Conservation (phyloP, 2,329 filamentous ascomycete genomes). For the Calycina marina region DNA sequence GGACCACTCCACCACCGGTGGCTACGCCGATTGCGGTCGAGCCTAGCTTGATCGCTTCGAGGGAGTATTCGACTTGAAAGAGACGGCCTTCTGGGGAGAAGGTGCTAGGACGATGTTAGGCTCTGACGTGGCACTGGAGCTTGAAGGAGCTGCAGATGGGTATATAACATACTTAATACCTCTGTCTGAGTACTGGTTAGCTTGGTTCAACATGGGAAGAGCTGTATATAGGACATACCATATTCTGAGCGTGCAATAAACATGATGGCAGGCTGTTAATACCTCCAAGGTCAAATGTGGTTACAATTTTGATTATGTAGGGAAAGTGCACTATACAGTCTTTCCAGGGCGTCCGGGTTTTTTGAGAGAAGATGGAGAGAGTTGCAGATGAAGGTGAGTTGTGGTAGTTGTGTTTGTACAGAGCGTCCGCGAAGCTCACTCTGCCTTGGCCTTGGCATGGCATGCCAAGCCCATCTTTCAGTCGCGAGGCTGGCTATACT, state of each 20-base stretch:
- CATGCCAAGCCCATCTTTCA: neutral
- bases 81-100: constrained; percentile 99
- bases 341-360: no score
- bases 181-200: constrained; percentile 53
- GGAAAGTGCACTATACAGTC: no score
- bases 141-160: constrained; percentile 6
- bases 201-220: constrained; percentile 12
- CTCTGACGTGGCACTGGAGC: constrained; percentile 1
- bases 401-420: neutral
- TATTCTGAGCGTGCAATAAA: constrained; percentile 99
- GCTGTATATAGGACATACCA: constrained; percentile 44
- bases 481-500: neutral
- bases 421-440: neutral
- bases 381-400: neutral
- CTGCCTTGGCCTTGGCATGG: neutral
- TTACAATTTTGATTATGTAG: no score
- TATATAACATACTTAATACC: constrained; percentile 71
- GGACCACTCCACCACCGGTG: constrained; percentile 85
- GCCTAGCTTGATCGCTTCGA: constrained; percentile 99
- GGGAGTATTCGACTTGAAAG: constrained; percentile 99
- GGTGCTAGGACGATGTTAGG: constrained; percentile 47
- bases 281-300: neutral
- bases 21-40: constrained; percentile 97
- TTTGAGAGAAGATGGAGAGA: neutral
- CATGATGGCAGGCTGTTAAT: constrained; percentile 47